Evolutionary conservation across 257 asterid species (phyloP).

Genomic region (Solanum piurae): DNA sequence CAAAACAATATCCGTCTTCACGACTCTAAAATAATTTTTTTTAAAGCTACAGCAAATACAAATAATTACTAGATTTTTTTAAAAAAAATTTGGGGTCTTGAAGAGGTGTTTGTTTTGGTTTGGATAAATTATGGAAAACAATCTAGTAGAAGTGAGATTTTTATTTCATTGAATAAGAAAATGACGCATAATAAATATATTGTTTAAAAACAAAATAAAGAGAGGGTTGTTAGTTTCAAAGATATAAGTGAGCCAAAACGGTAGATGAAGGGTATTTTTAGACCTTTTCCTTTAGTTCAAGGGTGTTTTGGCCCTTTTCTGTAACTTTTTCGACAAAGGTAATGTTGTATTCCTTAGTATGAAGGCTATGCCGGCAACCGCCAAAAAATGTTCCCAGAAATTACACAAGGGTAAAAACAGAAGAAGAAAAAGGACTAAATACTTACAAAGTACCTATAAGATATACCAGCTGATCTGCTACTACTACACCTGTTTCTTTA

Average conservation of each 20-base stretch:
- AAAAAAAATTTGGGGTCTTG: not conserved
- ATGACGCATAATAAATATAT: not conserved
- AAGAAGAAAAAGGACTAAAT: not conserved
- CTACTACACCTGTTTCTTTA: not conserved
- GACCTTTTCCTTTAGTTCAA: not conserved
- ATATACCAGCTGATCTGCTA: not conserved
- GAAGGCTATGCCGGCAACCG: not conserved
- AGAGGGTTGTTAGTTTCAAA: not conserved
- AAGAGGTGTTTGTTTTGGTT: not conserved
- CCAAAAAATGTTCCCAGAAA: not conserved
- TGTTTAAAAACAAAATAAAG: not conserved
- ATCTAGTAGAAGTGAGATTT: not conserved
- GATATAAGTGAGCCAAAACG: not conserved
- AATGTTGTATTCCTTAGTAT: not conserved
- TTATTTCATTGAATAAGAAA: not conserved
- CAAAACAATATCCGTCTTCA: not conserved
- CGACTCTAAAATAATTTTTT: no score
- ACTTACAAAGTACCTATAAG: not conserved
- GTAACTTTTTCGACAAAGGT: not conserved
- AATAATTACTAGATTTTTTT: not conserved
- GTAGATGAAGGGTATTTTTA: not conserved
- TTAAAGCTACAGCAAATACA: not conserved
- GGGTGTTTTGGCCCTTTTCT: not conserved
- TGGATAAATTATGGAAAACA: not conserved
- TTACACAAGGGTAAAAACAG: not conserved